These are phyloP conservation scores for Haplosporangium sp. DNA, from an alignment of 371 early-diverging fungal genomes.

Conservation along the genomic window DNA sequence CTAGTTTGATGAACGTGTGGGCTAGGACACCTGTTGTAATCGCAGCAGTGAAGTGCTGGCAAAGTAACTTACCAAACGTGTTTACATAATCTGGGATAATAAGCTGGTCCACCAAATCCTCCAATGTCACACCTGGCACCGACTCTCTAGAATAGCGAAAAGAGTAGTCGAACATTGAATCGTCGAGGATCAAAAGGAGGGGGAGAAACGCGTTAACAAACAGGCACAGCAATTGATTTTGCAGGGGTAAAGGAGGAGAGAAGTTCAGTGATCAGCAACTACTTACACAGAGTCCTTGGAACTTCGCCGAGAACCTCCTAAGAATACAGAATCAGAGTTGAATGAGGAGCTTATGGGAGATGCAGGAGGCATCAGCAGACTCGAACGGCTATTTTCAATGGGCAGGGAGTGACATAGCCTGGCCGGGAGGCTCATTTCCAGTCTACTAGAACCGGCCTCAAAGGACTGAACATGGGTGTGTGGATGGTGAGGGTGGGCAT, in stretches of 20 bases:
- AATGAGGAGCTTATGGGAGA: constrained; percentile 14
- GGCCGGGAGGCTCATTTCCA: constrained; percentile 19
- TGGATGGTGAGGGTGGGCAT: constrained; percentile 1
- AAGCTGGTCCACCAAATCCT: constrained; percentile 46
- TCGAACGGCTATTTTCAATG: not conserved
- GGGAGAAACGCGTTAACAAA: not conserved
- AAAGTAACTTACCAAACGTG: constrained; percentile 27
- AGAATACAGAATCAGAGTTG: constrained; percentile 17
- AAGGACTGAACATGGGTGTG: constrained; percentile 7
- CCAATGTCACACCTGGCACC: constrained; percentile 39
- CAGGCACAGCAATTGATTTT: not conserved
- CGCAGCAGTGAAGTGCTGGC: not conserved
- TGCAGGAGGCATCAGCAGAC: constrained; percentile 1
- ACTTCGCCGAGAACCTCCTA: constrained; percentile 30
- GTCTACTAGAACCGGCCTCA: constrained; percentile 16
- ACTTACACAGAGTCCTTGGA: constrained; percentile 51
- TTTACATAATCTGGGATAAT: constrained; percentile 44
- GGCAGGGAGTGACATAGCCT: constrained; percentile 2
- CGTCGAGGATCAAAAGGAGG: not conserved
- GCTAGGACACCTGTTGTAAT: not conserved
- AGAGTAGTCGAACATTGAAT: not conserved
- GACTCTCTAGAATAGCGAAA: constrained; percentile 26
- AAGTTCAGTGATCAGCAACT: not conserved
- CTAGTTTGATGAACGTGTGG: no score
- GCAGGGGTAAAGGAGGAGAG: not conserved